Base-by-base conservation (phyloP, 768 basidiomycete species). In the Phaffia australis region DNA sequence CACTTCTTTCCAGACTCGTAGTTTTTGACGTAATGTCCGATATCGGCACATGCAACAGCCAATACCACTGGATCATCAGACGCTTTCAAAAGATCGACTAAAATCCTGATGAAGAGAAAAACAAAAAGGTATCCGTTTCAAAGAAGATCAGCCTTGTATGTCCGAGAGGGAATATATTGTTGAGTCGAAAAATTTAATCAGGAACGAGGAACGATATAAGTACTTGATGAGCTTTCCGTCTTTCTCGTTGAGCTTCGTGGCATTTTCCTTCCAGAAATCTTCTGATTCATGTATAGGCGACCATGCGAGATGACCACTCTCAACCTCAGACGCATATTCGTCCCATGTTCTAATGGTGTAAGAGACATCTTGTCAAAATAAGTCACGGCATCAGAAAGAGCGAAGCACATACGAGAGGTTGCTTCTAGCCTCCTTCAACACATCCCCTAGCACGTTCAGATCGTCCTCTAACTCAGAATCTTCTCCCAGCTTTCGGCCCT, bases 241-340 rank as follows among this genome's bases (percentile, higher is more conserved):
- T 63, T 83, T 84, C 69, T 97, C 92, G 70, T 91, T 89, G 52
- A 98, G 77, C 74, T 84, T 89, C 8, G 80, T 78, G 5, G 88
- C 92, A 73, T 98, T 97, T 79, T 93, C 91, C 73, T 87, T 89
- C 95, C 95, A 99, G 79, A 99, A 99, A 47, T 90, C 85, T 68
- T 97, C 94, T 1, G 89, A 93, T 74, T 92, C 89, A 73, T 99
- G 95, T 14, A 90, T 88, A 16, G 94, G 93, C 5, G 89, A 85
- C 95, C 95, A 98, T 7, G 89, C 87, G 29, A 98, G 78, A 75
- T 91, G 90, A 1, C 93, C 92, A 5, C 88, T 89, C 21, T 84
- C 79, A 35, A 99, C 79, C 75, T 98, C 94, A 0, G 90, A 92
- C 15, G 82, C 83, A 73, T 97, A 99, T 76, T 97, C 93, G 74